Conservation (phyloP, 1,284 basidiomycete species). For the Gymnopus androsaceus region DNA sequence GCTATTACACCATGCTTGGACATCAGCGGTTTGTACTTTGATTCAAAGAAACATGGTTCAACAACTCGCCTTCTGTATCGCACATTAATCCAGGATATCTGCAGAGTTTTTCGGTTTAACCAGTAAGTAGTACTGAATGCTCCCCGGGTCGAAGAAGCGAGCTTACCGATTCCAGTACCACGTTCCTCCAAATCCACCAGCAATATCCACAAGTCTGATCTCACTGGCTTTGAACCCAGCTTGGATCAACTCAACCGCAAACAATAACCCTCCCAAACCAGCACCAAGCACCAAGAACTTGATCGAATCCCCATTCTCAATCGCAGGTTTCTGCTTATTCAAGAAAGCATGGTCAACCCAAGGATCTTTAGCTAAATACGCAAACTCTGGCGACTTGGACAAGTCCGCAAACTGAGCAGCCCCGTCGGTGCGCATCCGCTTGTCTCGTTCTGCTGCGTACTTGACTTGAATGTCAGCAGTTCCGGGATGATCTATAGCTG, state of each 20-base stretch:
- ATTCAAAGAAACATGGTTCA: background rate
- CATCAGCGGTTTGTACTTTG: background rate
- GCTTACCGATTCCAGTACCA: slow-evolving; percentile 23
- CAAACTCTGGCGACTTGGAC: no score
- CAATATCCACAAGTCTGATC: slow-evolving; percentile 20
- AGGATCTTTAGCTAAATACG: slow-evolving; percentile 15
- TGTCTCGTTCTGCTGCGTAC: slow-evolving; percentile 18
- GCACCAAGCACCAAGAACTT: slow-evolving; percentile 20
- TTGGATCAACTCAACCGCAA: slow-evolving; percentile 18
- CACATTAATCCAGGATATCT: slow-evolving; percentile 23
- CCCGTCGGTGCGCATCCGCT: slow-evolving; percentile 18
- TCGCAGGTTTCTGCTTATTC: slow-evolving; percentile 10
- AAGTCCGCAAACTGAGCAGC: slow-evolving; percentile 12
- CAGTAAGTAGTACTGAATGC: no score
- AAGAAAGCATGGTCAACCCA: slow-evolving; percentile 21
- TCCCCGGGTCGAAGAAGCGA: no score
- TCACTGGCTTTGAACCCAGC: slow-evolving; percentile 17
- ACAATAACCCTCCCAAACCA: slow-evolving; percentile 19
- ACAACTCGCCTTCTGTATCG: slow-evolving; percentile 9
- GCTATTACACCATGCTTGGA: background rate
- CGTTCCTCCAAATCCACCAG: slow-evolving; percentile 23
- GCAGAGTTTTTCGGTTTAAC: no score
- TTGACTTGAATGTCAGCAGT: background rate
- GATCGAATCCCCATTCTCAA: slow-evolving; percentile 15
- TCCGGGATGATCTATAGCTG: no score